A percentile compares a stretch with the other conserved stretches of the same genome.
Evolutionary conservation across 768 basidiomycete genomes (phyloP).

Genomic region (Dioszegia aurantiaca): DNA sequence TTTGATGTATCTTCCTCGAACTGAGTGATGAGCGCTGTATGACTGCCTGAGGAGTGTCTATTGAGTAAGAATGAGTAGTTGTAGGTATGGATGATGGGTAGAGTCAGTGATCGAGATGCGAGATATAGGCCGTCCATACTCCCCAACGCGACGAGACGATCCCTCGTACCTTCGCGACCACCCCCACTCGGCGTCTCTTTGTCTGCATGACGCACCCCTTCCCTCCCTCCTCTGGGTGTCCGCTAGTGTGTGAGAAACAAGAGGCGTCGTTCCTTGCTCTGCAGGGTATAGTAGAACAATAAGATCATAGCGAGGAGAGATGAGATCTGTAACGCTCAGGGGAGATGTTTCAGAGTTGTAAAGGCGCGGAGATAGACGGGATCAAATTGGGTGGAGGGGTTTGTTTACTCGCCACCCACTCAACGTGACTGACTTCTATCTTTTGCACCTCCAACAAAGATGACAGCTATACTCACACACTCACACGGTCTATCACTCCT

Average conservation of each 20-base stretch:
- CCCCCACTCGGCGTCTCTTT: background rate
- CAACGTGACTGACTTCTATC: background rate
- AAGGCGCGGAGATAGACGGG: background rate
- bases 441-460: background rate
- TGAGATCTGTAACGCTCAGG: background rate
- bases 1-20: too few relatives aligned
- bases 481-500: slow-evolving; percentile 8
- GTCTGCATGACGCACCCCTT: background rate
- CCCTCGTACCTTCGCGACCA: too few relatives aligned
- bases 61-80: too few relatives aligned
- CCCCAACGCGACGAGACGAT: too few relatives aligned
- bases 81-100: too few relatives aligned
- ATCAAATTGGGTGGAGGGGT: background rate
- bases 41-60: background rate
- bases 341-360: background rate
- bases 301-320: background rate
- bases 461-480: background rate
- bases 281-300: background rate
- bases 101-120: too few relatives aligned
- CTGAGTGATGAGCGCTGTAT: too few relatives aligned
- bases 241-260: background rate
- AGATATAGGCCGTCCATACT: too few relatives aligned
- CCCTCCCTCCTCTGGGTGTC: background rate
- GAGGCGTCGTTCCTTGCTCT: background rate
- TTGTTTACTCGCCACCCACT: background rate